Conservation (phyloP, 1,284 basidiomycete species). For the Erythrobasidium hasegawianum region DNA sequence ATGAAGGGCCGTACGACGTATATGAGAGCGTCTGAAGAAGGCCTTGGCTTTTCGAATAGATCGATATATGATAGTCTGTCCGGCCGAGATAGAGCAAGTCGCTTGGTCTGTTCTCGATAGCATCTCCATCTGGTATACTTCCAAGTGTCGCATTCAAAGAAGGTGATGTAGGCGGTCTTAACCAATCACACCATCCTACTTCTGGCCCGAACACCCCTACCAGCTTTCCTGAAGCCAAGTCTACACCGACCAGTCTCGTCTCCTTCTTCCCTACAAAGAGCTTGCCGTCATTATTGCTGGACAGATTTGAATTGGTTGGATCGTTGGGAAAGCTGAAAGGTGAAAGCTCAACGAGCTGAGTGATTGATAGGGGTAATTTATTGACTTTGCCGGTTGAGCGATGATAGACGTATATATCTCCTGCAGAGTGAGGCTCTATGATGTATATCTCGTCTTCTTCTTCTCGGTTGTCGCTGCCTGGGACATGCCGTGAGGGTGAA, state of each 20-base stretch:
- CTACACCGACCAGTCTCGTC: constrained; percentile 71
- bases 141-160: constrained; percentile 2
- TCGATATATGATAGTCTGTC: constrained; percentile 55
- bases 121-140: constrained; percentile 39
- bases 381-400: constrained; percentile 53
- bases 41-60: constrained; percentile 46
- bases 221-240: constrained; percentile 74
- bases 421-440: constrained; percentile 77
- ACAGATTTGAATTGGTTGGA: background rate
- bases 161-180: constrained; percentile 53
- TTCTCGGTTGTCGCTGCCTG: constrained; percentile 58
- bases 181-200: constrained; percentile 67
- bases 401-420: constrained; percentile 65
- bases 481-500: too few relatives aligned
- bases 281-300: constrained; percentile 60
- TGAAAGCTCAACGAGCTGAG: constrained; percentile 79
- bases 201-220: constrained; percentile 65
- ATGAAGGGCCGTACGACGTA: constrained; percentile 78
- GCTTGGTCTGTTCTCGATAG: constrained; percentile 42
- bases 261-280: constrained; percentile 82
- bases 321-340: constrained; percentile 65
- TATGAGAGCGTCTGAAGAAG: constrained; percentile 68
- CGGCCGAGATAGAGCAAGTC: constrained; percentile 68
- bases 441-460: constrained; percentile 66
- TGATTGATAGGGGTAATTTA: constrained; percentile 76